These are phyloP conservation scores for Clonostachys solani DNA, from an alignment of 2,329 filamentous ascomycete genomes.

Conservation along the genomic window DNA sequence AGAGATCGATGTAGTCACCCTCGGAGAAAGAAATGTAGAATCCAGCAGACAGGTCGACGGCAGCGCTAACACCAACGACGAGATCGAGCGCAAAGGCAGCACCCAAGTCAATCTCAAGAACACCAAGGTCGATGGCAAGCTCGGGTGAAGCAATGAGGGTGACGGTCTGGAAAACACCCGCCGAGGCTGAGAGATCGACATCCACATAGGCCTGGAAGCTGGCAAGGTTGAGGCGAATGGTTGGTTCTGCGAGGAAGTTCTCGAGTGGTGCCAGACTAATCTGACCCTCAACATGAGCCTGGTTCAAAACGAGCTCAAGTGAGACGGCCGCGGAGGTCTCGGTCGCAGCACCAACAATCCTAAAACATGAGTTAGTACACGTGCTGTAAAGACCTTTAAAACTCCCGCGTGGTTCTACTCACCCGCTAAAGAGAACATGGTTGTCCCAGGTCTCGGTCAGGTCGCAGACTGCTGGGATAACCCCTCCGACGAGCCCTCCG, in stretches of 20 bases:
- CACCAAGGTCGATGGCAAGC: slow-evolving; percentile 28
- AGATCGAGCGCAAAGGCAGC: slow-evolving; percentile 47
- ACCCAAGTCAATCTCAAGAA: slow-evolving; percentile 37
- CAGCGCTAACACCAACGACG: slow-evolving; percentile 40
- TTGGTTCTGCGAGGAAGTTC: slow-evolving; percentile 29
- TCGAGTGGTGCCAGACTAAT: slow-evolving; percentile 37
- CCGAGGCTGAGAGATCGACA: slow-evolving; percentile 37
- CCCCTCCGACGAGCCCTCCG: no score
- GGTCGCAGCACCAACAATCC: slow-evolving; percentile 6
- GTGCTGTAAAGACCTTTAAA: neutral
- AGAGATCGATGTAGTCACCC: slow-evolving; percentile 30
- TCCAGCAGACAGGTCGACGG: slow-evolving; percentile 41
- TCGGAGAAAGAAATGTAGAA: slow-evolving; percentile 45
- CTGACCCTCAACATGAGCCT: slow-evolving; percentile 40
- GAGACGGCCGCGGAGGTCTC: slow-evolving; percentile 9
- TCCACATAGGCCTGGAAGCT: slow-evolving; percentile 47
- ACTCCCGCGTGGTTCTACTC: neutral
- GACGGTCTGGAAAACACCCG: slow-evolving; percentile 45
- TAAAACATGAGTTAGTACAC: neutral
- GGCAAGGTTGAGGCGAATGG: slow-evolving; percentile 39
- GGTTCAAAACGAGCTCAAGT: slow-evolving; percentile 14
- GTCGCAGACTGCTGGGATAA: slow-evolving; percentile 3
- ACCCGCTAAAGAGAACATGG: slow-evolving; percentile 7
- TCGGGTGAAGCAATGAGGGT: slow-evolving; percentile 39
- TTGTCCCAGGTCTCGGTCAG: slow-evolving; percentile 4